Percentiles rank a stretch among this genome's conserved stretches.
phyloP scores from a whole-genome alignment of 805 yeast genomes.

The Jamesozyma lodderae region DNA sequence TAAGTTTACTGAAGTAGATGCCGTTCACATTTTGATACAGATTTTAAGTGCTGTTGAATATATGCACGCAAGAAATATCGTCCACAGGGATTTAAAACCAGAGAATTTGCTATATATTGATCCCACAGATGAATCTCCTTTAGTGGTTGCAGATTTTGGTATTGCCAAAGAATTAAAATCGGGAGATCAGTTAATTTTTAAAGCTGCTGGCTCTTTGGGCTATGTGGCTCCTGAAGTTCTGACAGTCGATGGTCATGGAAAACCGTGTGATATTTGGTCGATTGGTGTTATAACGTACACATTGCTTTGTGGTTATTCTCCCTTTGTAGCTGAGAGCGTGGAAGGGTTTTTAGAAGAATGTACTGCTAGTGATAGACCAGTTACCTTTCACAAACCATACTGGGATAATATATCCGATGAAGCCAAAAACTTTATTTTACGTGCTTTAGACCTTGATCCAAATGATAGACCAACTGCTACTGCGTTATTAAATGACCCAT shows the following conservation, averaged over 20 bases:
- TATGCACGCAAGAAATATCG: conserved; percentile 67
- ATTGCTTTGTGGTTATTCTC: conserved; percentile 82
- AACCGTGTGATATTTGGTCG: conserved; percentile 95
- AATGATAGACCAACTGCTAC: conserved; percentile 57
- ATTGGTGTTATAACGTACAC: conserved; percentile 90
- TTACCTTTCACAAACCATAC: conserved; percentile 74
- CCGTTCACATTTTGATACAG: conserved; percentile 67
- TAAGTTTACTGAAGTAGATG: conserved; percentile 81
- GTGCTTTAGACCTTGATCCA: conserved; percentile 62
- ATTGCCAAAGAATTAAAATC: conserved; percentile 70
- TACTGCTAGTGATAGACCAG: conserved; percentile 54
- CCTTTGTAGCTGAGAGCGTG: conserved; percentile 78
- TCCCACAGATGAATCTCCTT: conserved; percentile 47
- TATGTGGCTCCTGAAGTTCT: conserved; percentile 96
- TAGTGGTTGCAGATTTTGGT: conserved; percentile 93
- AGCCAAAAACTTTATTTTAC: conserved; percentile 70
- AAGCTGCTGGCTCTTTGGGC: conserved; percentile 88
- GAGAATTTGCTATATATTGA: conserved; percentile 75
- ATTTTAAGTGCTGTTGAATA: conserved; percentile 70
- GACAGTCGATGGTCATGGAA: conserved; percentile 76
- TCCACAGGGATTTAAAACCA: conserved; percentile 91
- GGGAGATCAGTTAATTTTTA: conserved; percentile 51
- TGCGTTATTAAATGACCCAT: conserved; percentile 57
- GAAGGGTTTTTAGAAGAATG: conserved; percentile 78
- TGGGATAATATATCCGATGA: conserved; percentile 75